Conservation (phyloP, 495 filamentous ascomycete genomes). For the Penicillium nucicola region DNA sequence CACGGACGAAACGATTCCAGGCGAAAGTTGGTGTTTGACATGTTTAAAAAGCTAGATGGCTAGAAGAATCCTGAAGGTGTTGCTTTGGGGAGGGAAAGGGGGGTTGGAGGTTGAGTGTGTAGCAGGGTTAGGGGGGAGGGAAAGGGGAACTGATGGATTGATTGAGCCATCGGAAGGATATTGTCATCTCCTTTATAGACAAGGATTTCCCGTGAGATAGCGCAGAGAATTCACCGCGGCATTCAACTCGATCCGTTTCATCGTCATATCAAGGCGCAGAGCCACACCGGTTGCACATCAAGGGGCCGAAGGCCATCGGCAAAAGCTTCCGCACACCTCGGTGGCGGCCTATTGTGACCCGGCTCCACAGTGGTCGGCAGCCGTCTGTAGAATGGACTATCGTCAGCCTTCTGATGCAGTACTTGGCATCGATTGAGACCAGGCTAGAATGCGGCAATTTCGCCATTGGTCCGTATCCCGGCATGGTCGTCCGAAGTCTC, state of each 20-base stretch:
- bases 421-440: not conserved
- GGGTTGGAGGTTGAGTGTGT: too few species aligned
- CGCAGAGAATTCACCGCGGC: not conserved
- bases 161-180: not conserved
- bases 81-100: not conserved
- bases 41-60: not conserved
- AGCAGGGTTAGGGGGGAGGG: not conserved
- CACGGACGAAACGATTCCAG: conserved; percentile 14
- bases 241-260: not conserved
- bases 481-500: not conserved
- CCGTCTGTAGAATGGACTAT: not conserved
- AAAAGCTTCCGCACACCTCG: not conserved
- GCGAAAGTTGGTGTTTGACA: conserved; percentile 9
- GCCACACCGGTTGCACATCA: not conserved
- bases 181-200: not conserved
- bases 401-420: not conserved
- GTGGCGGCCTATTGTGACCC: not conserved
- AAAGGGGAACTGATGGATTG: not conserved
- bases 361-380: not conserved
- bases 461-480: conserved; percentile 5
- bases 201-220: not conserved
- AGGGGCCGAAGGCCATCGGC: not conserved
- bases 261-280: not conserved
- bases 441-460: not conserved
- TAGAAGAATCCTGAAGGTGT: not conserved